Evolutionary conservation across 495 filamentous ascomycete genomes (phyloP).

Genomic region (Pseudotulostoma volvatum): DNA sequence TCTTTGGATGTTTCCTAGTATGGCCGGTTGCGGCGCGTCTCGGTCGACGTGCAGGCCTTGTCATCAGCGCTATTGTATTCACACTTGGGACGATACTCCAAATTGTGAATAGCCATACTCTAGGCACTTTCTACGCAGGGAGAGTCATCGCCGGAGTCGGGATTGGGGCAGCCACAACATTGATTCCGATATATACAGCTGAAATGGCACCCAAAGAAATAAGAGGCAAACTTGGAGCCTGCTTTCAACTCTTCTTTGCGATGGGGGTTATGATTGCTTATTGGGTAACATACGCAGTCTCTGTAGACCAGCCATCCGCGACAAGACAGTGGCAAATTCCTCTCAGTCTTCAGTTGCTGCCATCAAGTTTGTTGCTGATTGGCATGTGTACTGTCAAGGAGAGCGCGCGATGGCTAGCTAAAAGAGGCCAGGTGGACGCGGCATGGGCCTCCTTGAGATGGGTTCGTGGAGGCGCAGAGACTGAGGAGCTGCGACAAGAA

Average conservation of each 20-base stretch:
- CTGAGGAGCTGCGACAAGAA: constrained; percentile 25
- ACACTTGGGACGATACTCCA: constrained; percentile 28
- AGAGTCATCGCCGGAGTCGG: constrained; percentile 38
- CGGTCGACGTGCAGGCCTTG: constrained; percentile 25
- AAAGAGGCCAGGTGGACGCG: constrained; percentile 25
- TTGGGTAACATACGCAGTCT: constrained; percentile 33
- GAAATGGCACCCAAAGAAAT: constrained; percentile 39
- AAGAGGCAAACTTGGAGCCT: constrained; percentile 32
- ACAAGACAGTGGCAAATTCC: constrained; percentile 37
- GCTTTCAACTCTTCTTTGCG: constrained; percentile 34
- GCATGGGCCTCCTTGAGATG: constrained; percentile 28
- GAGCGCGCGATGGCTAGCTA: constrained; percentile 33
- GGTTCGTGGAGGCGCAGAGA: constrained; percentile 28
- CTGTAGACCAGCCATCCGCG: constrained; percentile 14
- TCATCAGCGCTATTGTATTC: constrained; percentile 26
- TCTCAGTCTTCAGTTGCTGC: constrained; percentile 32
- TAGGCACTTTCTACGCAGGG: constrained; percentile 29
- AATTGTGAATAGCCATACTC: constrained; percentile 22
- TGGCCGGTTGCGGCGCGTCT: constrained; percentile 27
- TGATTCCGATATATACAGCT: constrained; percentile 36
- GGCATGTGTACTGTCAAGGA: constrained; percentile 32
- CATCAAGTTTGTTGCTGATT: constrained; percentile 25
- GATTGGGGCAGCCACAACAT: constrained; percentile 34
- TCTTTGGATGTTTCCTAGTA: constrained; percentile 31
- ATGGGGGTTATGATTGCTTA: constrained; percentile 33